Conservation (phyloP, 306 rosid species). For the Cercis canadensis region DNA sequence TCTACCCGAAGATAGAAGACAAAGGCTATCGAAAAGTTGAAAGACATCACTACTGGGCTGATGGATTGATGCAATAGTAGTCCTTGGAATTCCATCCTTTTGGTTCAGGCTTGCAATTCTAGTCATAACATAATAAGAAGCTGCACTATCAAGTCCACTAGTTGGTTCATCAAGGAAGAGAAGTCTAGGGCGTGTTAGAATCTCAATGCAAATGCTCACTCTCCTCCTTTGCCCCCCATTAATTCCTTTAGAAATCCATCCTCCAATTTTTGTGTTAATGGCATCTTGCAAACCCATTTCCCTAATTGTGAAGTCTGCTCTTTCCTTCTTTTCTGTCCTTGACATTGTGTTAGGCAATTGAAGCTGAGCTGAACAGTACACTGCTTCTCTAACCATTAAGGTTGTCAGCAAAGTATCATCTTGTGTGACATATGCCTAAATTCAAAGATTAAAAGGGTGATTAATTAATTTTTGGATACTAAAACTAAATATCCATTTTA, state of each 20-base stretch:
- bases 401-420: conserved; percentile 49
- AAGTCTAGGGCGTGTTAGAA: conserved; percentile 48
- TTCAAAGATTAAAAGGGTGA: no score
- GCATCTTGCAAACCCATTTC: conserved; percentile 62
- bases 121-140: conserved; percentile 74
- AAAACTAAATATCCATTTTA: no score
- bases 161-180: conserved; percentile 62
- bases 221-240: conserved; percentile 58
- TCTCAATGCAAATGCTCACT: conserved; percentile 57
- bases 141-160: conserved; percentile 80
- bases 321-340: conserved; percentile 47
- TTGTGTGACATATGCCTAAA: conserved; percentile 54
- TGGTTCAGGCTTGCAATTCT: conserved; percentile 52
- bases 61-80: conserved; percentile 68
- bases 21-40: conserved; percentile 67
- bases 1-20: conserved; percentile 67
- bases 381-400: conserved; percentile 54
- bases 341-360: conserved; percentile 53
- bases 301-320: conserved; percentile 50
- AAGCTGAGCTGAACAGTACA: conserved; percentile 56
- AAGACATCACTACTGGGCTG: conserved; percentile 82
- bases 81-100: conserved; percentile 47
- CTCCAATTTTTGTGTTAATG: conserved; percentile 54
- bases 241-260: conserved; percentile 51
- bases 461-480: not conserved